phyloP scores from a whole-genome alignment of 306 rosid species.

The Inga leiocalycina region DNA sequence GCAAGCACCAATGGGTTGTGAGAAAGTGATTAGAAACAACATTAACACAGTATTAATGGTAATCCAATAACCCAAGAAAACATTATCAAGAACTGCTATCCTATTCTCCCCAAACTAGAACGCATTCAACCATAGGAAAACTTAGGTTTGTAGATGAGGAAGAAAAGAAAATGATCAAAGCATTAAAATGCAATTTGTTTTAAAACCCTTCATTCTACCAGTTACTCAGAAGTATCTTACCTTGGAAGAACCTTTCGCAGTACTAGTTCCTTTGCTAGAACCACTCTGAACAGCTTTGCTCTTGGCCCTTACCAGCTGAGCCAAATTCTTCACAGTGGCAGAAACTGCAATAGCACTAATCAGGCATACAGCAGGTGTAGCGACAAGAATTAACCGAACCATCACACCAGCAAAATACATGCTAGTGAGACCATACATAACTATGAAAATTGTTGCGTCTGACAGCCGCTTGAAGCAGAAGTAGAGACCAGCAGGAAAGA shows the following conservation, averaged over 20 bases:
- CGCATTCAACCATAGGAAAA: background rate
- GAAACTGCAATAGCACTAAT: conserved; percentile 98
- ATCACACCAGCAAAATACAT: conserved; percentile 99
- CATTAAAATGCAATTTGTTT: conserved; percentile 12
- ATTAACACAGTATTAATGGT: background rate
- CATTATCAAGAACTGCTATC: background rate
- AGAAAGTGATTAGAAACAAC: background rate
- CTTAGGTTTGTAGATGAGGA: background rate
- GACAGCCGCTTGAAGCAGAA: conserved; percentile 98
- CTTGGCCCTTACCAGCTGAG: conserved; percentile 68
- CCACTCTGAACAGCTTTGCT: conserved; percentile 69
- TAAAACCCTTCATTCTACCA: conserved; percentile 15
- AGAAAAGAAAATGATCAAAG: background rate
- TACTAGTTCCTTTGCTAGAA: conserved; percentile 69
- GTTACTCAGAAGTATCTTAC: conserved; percentile 44
- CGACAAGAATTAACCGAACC: conserved; percentile 98
- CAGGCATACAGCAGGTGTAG: conserved; percentile 98
- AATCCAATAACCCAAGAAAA: background rate
- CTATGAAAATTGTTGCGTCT: conserved; percentile 94
- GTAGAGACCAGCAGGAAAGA: conserved; percentile 98
- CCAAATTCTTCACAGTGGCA: conserved; percentile 89
- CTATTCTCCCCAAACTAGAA: background rate
- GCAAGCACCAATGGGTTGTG: background rate
- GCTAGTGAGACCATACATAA: conserved; percentile 99
- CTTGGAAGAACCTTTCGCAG: conserved; percentile 80